Percentiles rank a stretch among this genome's conserved stretches.
phyloP scores from a whole-genome alignment of 441 rosid genomes.

The Breynia disticha region DNA sequence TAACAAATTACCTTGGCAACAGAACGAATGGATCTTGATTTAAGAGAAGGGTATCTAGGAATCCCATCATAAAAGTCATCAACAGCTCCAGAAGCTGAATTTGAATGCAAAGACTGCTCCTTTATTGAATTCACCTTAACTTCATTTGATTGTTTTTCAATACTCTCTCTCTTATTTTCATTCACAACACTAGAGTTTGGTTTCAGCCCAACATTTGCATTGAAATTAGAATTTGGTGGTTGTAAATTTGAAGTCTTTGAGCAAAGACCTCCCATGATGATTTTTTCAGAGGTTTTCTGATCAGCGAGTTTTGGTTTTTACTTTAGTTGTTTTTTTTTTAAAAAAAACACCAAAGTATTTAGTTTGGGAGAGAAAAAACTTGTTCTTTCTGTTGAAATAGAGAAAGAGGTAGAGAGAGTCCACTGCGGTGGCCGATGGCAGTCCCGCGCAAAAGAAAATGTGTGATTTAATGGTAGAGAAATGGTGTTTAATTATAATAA shows the following conservation, averaged over 20 bases:
- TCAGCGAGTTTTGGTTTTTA: neutral
- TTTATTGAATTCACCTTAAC: neutral
- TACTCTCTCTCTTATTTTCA: neutral
- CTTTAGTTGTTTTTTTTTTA: neutral
- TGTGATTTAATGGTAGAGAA: neutral
- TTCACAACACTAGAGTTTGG: neutral
- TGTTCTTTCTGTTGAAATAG: neutral
- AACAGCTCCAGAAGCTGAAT: neutral
- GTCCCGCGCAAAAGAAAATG: neutral
- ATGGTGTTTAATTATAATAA: too few species aligned
- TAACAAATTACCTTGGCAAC: constrained; percentile 17
- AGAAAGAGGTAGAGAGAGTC: neutral
- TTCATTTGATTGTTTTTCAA: constrained; percentile 4
- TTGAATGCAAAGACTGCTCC: neutral
- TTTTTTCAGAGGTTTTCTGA: neutral
- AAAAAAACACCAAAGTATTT: neutral
- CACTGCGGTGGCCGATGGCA: neutral
- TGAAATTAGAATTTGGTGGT: neutral
- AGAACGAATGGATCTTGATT: constrained; percentile 17
- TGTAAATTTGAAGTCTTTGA: neutral
- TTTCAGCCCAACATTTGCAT: neutral
- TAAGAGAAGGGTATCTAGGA: constrained; percentile 19
- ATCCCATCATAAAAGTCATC: constrained; percentile 26
- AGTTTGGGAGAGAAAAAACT: neutral
- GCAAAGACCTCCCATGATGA: constrained; percentile 4